Evolutionary conservation across 768 basidiomycete genomes (phyloP).

Genomic region (Podaxis rugospora): DNA sequence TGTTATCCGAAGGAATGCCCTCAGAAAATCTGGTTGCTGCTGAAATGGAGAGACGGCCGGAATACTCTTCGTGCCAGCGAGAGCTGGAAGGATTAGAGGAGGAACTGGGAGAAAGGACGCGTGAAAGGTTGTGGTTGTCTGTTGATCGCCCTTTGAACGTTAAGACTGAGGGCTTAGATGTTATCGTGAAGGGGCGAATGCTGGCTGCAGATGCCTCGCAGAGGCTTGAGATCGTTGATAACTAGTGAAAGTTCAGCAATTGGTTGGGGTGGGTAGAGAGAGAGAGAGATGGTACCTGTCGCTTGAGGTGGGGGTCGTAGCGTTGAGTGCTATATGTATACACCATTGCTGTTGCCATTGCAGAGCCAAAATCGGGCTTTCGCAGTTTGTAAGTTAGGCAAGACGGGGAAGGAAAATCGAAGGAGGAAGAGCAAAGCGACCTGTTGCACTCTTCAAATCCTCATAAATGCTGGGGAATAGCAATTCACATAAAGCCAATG

Average conservation of each 20-base stretch:
- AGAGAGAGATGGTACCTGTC: not conserved
- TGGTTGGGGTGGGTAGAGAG: not conserved
- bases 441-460: not conserved
- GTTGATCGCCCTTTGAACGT: not conserved
- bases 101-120: not conserved
- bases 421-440: not conserved
- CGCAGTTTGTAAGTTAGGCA: not conserved
- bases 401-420: not conserved
- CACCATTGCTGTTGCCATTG: not conserved
- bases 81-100: not conserved
- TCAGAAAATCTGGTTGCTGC: not conserved
- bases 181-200: not conserved
- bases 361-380: not conserved
- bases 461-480: not conserved
- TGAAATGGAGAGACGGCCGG: not conserved
- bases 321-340: slow-evolving; percentile 1
- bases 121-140: not conserved
- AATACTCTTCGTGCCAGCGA: not conserved
- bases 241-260: not conserved
- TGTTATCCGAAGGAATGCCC: not conserved
- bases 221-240: not conserved
- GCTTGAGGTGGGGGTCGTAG: not conserved
- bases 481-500: not conserved
- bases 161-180: not conserved
- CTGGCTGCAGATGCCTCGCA: too few species aligned